phyloP scores from a whole-genome alignment of 1,284 basidiomycete species.

The Coniferiporia sulphurascens region DNA sequence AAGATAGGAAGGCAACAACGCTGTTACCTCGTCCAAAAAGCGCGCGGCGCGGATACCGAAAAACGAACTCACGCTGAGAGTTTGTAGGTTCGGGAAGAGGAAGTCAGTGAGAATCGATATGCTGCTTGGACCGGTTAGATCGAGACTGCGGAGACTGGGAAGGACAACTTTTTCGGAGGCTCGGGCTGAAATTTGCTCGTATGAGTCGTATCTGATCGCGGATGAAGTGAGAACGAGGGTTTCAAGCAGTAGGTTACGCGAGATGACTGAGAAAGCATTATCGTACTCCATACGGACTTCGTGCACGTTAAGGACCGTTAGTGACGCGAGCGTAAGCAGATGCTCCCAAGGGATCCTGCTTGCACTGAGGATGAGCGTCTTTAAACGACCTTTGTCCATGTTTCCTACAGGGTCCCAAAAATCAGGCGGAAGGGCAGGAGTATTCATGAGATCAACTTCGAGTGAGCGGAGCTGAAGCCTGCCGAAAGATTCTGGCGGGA shows the following conservation, averaged over 20 bases:
- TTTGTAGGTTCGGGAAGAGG: background rate
- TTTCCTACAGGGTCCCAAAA: background rate
- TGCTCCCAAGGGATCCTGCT: background rate
- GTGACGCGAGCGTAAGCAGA: background rate
- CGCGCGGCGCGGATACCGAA: background rate
- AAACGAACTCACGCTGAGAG: background rate
- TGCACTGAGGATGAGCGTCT: background rate
- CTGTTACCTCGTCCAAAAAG: background rate
- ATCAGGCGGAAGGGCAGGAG: too few species aligned
- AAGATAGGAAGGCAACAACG: background rate
- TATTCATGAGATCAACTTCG: background rate
- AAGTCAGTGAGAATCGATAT: background rate
- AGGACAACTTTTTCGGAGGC: background rate
- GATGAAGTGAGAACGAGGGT: background rate
- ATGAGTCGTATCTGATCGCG: background rate
- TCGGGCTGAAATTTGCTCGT: background rate
- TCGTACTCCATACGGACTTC: background rate
- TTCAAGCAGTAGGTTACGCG: background rate
- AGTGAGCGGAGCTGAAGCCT: background rate
- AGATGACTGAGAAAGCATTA: background rate
- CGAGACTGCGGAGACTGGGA: background rate
- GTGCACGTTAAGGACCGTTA: background rate
- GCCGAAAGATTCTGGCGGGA: background rate
- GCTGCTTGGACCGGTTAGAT: background rate
- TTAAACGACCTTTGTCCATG: background rate